A percentile compares a stretch with the other conserved stretches of the same genome.
Conservation (phyloP, 176 grass and related monocot genomes). For the Cenchrus fungigraminus region DNA sequence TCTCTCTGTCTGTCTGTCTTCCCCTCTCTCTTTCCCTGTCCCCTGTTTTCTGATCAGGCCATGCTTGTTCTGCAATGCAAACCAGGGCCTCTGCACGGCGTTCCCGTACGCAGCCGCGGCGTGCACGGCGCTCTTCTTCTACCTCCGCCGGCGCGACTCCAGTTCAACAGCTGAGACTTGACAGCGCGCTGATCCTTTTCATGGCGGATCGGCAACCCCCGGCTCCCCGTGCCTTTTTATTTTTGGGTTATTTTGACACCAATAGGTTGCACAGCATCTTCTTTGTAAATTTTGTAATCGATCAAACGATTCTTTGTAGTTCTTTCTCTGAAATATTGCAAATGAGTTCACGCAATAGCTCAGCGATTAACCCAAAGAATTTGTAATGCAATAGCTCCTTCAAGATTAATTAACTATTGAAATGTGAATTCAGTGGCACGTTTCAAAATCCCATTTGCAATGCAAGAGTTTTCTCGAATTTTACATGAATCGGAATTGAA, state of each 20-base stretch:
- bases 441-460: not conserved
- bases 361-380: no score
- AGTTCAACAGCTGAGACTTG: constrained; percentile 38
- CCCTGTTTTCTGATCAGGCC: constrained; percentile 18
- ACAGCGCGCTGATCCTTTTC: not conserved
- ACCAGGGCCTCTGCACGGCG: constrained; percentile 70
- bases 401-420: no score
- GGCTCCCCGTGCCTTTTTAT: no score
- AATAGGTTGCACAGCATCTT: not conserved
- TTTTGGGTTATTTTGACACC: no score
- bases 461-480: not conserved
- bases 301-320: not conserved
- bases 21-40: not conserved
- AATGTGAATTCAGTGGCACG: no score
- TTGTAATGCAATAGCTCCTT: no score
- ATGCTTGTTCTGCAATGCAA: constrained; percentile 24
- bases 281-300: no score
- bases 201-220: not conserved
- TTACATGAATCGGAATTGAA: not conserved
- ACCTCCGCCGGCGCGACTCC: constrained; percentile 46
- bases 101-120: constrained; percentile 73
- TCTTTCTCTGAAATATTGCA: no score
- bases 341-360: no score
- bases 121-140: constrained; percentile 70
- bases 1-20: not conserved